Conservation (phyloP, 768 basidiomycete genomes). For the Exsudoporus frostii region DNA sequence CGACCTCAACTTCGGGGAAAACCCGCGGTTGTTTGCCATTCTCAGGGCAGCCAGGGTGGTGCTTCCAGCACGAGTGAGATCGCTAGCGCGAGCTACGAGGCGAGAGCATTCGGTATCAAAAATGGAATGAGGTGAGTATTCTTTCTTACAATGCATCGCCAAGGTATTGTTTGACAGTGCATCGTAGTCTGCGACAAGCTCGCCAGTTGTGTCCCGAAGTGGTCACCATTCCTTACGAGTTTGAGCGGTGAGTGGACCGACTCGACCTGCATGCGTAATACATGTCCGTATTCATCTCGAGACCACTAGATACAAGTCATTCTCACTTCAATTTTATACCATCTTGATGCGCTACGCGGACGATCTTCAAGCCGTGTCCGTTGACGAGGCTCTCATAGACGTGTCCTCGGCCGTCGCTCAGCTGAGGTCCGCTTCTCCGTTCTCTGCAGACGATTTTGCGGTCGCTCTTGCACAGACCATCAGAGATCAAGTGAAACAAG, state of each 20-base stretch:
- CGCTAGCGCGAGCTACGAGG: conserved; percentile 93
- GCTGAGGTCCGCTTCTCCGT: conserved; percentile 19
- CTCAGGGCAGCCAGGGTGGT: conserved; percentile 73
- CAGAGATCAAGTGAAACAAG: conserved; percentile 66
- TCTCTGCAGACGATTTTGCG: conserved; percentile 51
- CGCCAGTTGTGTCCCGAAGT: conserved; percentile 71
- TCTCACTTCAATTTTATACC: conserved; percentile 87
- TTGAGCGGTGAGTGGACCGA: conserved; percentile 57
- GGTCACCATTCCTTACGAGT: conserved; percentile 88
- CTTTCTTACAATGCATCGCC: not conserved
- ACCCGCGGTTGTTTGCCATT: conserved; percentile 94
- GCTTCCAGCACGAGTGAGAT: conserved; percentile 88
- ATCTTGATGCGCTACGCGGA: conserved; percentile 88
- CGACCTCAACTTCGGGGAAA: conserved; percentile 82
- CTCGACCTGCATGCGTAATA: no score
- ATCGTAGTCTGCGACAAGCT: conserved; percentile 70
- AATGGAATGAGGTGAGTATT: conserved; percentile 87
- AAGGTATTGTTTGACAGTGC: not conserved
- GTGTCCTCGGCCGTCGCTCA: conserved; percentile 62
- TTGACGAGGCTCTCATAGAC: conserved; percentile 94
- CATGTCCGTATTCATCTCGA: not conserved
- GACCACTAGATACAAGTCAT: conserved; percentile 68
- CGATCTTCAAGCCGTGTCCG: conserved; percentile 91
- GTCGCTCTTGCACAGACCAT: conserved; percentile 80
- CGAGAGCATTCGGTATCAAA: conserved; percentile 79